Evolutionary conservation across 208 protist genomes (phyloP).

Genomic region (Crithidia bombi): DNA sequence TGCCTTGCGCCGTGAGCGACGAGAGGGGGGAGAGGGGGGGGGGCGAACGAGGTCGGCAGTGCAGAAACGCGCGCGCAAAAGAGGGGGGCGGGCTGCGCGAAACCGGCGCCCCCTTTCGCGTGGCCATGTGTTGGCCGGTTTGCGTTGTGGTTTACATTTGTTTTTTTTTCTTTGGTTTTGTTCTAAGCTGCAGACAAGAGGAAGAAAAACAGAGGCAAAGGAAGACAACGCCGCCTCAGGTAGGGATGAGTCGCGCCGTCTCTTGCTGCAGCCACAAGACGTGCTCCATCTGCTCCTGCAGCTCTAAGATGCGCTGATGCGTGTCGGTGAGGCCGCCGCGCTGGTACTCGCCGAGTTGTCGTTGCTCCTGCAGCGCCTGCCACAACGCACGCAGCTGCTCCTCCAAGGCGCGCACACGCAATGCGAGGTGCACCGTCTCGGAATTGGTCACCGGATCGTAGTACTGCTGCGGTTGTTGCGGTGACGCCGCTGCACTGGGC

Average conservation of each 20-base stretch:
- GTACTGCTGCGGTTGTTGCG: constrained; percentile 2
- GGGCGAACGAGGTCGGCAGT: no score
- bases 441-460: constrained; percentile 22
- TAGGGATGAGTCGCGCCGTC: constrained; percentile 51
- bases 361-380: constrained; percentile 35
- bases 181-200: constrained; percentile 1
- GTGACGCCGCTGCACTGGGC: not conserved
- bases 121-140: not conserved
- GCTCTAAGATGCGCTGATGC: constrained; percentile 54
- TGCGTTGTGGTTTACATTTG: not conserved
- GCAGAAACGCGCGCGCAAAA: no score
- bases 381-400: constrained; percentile 21
- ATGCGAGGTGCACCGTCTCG: constrained; percentile 15
- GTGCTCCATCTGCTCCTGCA: constrained; percentile 57
- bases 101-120: no score
- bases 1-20: no score
- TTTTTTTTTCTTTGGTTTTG: no score
- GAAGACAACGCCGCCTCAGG: no score
- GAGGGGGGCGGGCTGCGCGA: no score
- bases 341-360: constrained; percentile 28
- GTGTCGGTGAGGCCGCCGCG: constrained; percentile 35
- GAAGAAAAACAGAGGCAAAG: not conserved
- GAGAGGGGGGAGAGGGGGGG: no score
- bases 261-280: constrained; percentile 57
- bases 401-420: constrained; percentile 20